Evolutionary conservation across 1,139 yeast genomes (phyloP), one percentile per base, ranked within the genome.

Genomic region (Diutina ranongensis): DNA sequence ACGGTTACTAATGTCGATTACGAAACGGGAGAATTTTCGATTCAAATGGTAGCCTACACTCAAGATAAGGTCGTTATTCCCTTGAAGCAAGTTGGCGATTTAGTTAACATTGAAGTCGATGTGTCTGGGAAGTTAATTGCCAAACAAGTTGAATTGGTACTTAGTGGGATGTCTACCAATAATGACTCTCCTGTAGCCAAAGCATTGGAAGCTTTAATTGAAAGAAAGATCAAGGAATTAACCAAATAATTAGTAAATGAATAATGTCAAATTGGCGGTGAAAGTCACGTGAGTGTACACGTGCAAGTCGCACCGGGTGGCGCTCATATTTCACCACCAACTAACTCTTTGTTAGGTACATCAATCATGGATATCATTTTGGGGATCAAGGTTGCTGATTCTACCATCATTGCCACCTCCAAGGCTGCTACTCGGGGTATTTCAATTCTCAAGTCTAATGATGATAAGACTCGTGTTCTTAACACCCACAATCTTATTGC

Each of bases 371-470:
- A 92, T 70, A 80, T 89, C 57, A 70, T 89, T 50, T 71, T 92
- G 55, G 97, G 97, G 49, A 82, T 92, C 56, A 83, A 77, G 58
- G 84, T 89, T 35, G 70, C 77, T 56, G 94, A 87, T 57, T 74
- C 81, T 50, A 95, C 92, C 40, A 71, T 92, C 52, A 65, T 89
- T 50, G 97, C 96, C 58, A 85, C 97, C 16, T 88, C 97, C 19
- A 87, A 84, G 62, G 95, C 97, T 4, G 86, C 83, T 48, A 86
- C 95, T 16, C 77, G 98, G 57, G 98, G 98, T 49, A 88, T 94
- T 51, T 84, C 97, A 10, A 78, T 92, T 44, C 70, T 92, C 56
- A 89, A 89, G 59, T 82, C 78, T 45, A 75, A 76, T 45, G 98
- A 92, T 63, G 95, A 87, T 64, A 92, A 92, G 67, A 89, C 97